Conservation (phyloP, 306 rosid species). For the Vigna radiata region DNA sequence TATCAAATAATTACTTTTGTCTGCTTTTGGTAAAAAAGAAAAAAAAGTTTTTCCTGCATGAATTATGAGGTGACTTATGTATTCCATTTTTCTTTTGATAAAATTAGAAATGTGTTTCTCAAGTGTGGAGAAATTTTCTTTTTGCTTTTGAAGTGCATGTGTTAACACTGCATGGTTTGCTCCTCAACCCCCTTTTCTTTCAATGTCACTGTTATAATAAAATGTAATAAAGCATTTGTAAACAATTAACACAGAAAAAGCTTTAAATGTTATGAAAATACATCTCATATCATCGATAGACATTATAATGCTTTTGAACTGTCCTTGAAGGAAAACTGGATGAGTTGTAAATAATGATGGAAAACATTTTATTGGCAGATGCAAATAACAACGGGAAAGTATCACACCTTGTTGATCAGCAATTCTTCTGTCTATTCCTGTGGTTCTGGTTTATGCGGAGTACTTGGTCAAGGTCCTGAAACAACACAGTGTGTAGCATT, state of each 20-base stretch:
- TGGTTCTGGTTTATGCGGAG: constrained; percentile 89
- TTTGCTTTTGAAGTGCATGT: background rate
- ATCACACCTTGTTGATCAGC: constrained; percentile 81
- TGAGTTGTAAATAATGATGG: constrained; percentile 43
- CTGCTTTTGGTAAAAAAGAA: background rate
- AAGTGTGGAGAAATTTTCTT: background rate
- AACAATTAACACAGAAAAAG: background rate
- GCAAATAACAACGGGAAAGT: constrained; percentile 89
- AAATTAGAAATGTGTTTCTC: background rate
- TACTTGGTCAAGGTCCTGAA: constrained; percentile 91
- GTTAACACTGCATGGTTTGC: background rate
- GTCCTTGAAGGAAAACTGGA: constrained; percentile 8
- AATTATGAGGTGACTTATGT: constrained; percentile 15
- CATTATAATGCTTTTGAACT: background rate
- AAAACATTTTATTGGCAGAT: constrained; percentile 62
- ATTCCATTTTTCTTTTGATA: background rate
- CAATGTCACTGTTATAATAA: background rate
- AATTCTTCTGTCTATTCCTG: constrained; percentile 85
- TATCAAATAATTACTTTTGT: constrained; percentile 37
- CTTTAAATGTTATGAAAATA: background rate
- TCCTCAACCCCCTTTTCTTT: background rate
- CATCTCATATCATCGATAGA: background rate
- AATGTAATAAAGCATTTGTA: background rate
- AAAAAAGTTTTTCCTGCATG: background rate
- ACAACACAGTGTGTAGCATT: constrained; percentile 80